These are phyloP conservation scores for Xylariomycetidae sp. DNA, from an alignment of 2,329 filamentous ascomycete species.

Conservation along the genomic window DNA sequence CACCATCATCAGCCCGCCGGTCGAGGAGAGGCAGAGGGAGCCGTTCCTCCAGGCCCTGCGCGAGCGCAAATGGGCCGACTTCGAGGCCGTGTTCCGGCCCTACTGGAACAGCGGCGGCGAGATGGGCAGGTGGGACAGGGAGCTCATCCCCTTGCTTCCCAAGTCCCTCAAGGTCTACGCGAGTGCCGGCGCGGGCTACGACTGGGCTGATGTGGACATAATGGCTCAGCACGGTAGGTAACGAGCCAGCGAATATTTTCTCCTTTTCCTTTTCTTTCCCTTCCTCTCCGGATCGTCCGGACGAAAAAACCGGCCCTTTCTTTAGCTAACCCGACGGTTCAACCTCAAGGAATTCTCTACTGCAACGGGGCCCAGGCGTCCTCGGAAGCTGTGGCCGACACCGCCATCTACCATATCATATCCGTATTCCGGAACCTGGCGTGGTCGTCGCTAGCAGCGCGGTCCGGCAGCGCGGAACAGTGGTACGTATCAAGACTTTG, in stretches of 20 bases:
- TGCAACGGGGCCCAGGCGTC: constrained; percentile 54
- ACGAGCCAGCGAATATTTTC: too few species aligned
- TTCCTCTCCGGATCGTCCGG: too few species aligned
- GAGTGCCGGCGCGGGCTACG: constrained; percentile 57
- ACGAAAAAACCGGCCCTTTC: background rate
- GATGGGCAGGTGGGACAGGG: constrained; percentile 58
- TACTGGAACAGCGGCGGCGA: constrained; percentile 62
- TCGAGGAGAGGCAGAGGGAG: constrained; percentile 32
- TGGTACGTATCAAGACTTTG: too few species aligned
- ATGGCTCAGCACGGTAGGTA: constrained; percentile 11
- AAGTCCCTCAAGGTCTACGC: constrained; percentile 50
- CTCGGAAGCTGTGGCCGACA: constrained; percentile 57
- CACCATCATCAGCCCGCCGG: constrained; percentile 30
- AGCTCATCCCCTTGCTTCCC: constrained; percentile 51
- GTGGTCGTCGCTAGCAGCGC: constrained; percentile 49
- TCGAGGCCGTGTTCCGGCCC: constrained; percentile 45
- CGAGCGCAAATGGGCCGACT: constrained; percentile 36
- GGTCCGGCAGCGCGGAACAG: constrained; percentile 32
- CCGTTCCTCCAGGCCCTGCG: constrained; percentile 33
- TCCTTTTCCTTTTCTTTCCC: too few species aligned
- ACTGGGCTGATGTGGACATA: constrained; percentile 54
- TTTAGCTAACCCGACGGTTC: background rate
- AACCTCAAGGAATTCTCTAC: constrained; percentile 5
- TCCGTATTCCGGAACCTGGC: constrained; percentile 53
- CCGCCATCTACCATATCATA: constrained; percentile 55